These are phyloP conservation scores for Amphibolis antarctica DNA, from an alignment of 106 monocot species.

Conservation along the genomic window DNA sequence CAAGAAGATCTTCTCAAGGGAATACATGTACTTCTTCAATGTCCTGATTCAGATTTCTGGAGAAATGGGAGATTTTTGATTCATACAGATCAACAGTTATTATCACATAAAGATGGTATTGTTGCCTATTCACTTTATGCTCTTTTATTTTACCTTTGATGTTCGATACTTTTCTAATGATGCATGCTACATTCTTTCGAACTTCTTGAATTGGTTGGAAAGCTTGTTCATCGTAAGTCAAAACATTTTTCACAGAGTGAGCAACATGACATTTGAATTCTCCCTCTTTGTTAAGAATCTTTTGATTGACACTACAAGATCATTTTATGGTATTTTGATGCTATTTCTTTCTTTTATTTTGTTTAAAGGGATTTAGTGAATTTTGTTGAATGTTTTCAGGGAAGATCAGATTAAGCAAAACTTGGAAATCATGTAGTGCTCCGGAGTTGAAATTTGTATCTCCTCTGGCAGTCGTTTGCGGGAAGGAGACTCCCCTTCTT, in stretches of 20 bases:
- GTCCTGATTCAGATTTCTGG: slow-evolving; percentile 70
- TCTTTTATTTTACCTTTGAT: background rate
- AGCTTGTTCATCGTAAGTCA: no score
- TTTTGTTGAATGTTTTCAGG: slow-evolving; percentile 31
- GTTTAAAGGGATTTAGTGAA: background rate
- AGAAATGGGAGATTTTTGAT: slow-evolving; percentile 78
- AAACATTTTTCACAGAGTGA: no score
- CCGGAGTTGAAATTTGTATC: slow-evolving; percentile 73
- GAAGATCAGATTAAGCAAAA: slow-evolving; percentile 55
- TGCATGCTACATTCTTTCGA: no score
- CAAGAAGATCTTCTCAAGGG: slow-evolving; percentile 54
- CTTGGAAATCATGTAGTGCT: slow-evolving; percentile 73
- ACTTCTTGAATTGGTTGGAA: no score
- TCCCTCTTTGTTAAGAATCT: background rate
- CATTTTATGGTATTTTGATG: background rate
- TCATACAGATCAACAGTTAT: slow-evolving; percentile 48
- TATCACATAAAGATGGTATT: slow-evolving; percentile 82
- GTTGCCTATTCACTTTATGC: background rate
- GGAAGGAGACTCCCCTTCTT: slow-evolving; percentile 54
- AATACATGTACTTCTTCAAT: slow-evolving; percentile 50
- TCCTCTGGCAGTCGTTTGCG: slow-evolving; percentile 83
- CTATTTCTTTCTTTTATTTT: no score
- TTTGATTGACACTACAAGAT: background rate
- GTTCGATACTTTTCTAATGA: no score
- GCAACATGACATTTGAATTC: no score